Conservation (phyloP, 345 rosid species). For the Corchorus olitorius region DNA sequence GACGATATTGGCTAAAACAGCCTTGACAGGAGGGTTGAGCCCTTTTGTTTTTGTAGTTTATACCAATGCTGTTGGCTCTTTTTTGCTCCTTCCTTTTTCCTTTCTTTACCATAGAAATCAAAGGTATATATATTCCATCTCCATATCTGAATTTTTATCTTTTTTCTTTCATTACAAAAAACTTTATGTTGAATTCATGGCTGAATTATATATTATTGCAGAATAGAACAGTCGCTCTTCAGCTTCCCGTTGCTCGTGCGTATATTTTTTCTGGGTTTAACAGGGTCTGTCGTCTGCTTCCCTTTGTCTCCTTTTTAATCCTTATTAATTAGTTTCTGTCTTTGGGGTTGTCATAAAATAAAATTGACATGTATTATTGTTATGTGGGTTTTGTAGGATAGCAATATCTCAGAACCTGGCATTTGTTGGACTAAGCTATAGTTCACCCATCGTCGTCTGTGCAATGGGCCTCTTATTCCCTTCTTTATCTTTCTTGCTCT, state of each 20-base stretch:
- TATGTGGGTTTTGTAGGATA: slow-evolving; percentile 41
- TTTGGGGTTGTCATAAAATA: not conserved
- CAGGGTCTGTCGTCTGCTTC: slow-evolving; percentile 49
- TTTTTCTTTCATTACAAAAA: too few species aligned
- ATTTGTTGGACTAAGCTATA: slow-evolving; percentile 63
- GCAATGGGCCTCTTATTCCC: slow-evolving; percentile 78
- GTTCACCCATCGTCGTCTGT: slow-evolving; percentile 84
- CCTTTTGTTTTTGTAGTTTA: slow-evolving; percentile 78
- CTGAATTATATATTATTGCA: slow-evolving; percentile 24
- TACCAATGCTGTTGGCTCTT: slow-evolving; percentile 59
- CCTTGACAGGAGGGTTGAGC: slow-evolving; percentile 65
- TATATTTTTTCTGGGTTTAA: slow-evolving; percentile 72
- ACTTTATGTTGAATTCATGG: too few species aligned
- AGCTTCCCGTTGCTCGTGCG: slow-evolving; percentile 51
- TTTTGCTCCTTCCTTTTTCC: slow-evolving; percentile 65
- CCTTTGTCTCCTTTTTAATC: slow-evolving; percentile 15
- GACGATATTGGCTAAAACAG: slow-evolving; percentile 68
- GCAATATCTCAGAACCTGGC: slow-evolving; percentile 67
- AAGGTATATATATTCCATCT: slow-evolving; percentile 34
- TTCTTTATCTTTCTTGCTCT: slow-evolving; percentile 62
- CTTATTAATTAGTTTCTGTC: not conserved
- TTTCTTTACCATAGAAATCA: slow-evolving; percentile 53
- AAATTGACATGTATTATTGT: not conserved
- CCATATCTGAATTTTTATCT: not conserved
- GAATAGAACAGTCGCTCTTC: slow-evolving; percentile 48